Base-by-base conservation (phyloP, 257 asterid species). In the Craterostigma plantagineum region DNA sequence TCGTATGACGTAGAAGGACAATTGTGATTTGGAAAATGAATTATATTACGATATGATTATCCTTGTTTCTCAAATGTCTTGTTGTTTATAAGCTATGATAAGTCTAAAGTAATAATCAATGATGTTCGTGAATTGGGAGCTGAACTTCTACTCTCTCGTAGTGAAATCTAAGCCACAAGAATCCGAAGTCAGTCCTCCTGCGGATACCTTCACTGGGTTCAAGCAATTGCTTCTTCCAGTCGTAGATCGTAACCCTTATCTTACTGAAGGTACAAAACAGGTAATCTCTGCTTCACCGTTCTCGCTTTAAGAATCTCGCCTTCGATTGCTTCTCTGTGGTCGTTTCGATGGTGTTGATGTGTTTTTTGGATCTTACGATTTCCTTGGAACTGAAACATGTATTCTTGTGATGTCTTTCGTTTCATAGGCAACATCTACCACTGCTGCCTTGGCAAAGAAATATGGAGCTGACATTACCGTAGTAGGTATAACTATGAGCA, bases 401-500 rank as follows among this genome's bases (percentile, higher is more conserved):
- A 23, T 23, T 23, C 30, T 23, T 2, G 6, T 1, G 17, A 23
- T 17, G 33, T 30, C 41, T 34, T n/a, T 46, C 55, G 33, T 38
- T 56, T 46, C 30, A 35, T 52, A 87, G 98, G 98, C 98, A 16
- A 71, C 92, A 36, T 72, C 91, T 16, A 82, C 98, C 7, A 70
- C 70, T 49, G 81, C 95, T 60, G 91, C 98, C 54, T 65, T 90
- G 78, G 98, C 92, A 16, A 90, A 90, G 72, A 90, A 79, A 71
- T 90, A 83, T 65, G 94, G 95, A 45, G 92, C 92, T 50, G 95
- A 90, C 49, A 83, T 90, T 54, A 83, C 95, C 14, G 98, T 90
- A 45, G 74, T 83, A 43, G 95, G 98, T 83, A 79, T 36, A 63
- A 42, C n/a, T 34, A 10, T 8, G 0, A 30, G 1, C 11, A 16